Base-by-base conservation (phyloP, 306 rosid genomes). In the Trichosanthes truncata region DNA sequence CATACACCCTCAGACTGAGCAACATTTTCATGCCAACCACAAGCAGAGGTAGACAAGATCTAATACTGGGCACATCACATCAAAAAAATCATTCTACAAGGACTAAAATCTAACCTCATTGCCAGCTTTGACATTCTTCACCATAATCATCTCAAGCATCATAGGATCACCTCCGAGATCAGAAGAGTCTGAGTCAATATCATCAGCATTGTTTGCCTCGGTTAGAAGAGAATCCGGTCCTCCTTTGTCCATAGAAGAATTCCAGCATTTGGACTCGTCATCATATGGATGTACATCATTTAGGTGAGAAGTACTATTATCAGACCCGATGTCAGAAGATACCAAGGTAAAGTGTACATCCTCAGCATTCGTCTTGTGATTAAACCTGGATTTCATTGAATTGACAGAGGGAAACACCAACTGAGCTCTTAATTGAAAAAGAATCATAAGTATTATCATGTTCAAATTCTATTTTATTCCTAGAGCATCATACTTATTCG, bases 351-450 rank as follows among this genome's bases (percentile, higher is more conserved):
- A 83, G 85, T 91, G 98, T 35, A 94, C 93, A 87, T 95, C 95
- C 86, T 92, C 98, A 0, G 97, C 97, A 79, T 85, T 92, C 0
- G 95, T 92, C 87, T 91, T 95, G 83, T 92, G 98, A 87, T 95
- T 92, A 82, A 92, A 95, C 56, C 98, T 95, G 83, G 33, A 81
- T 79, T 74, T 63, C 65, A 87, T 76, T 55, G n/a, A 82, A 60
- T 48, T 46, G 72, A 81, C 52, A 84, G 79, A 48, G 71, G 10
- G 79, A 10, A 59, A 36, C 13, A 55, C 51, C 52, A 66, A 65
- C 20, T 66, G 33, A 38, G 45, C 18, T 9, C 74, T 36, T 38
- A 14, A 66, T 29, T 66, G 29, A 66, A 60, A 11, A 20, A 11
- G 38, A 26, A 26, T 14, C 36, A 60, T 4, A 11, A 0, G 13